These are phyloP conservation scores for Rhodomyrtus psidioides DNA, from an alignment of 441 rosid genomes.

Conservation along the genomic window DNA sequence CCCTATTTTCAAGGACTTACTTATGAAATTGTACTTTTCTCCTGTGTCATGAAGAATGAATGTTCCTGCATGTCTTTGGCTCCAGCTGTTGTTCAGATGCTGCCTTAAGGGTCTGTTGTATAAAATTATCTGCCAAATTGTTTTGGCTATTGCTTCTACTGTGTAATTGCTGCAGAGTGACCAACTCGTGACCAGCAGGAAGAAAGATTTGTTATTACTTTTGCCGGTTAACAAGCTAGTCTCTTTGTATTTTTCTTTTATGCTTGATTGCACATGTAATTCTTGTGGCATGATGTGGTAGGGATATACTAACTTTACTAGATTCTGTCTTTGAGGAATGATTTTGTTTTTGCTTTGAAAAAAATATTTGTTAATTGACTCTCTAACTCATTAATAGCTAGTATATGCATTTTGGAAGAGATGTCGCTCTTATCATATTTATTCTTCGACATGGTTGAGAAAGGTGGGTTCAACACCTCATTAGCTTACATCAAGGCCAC, in stretches of 20 bases:
- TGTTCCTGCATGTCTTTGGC: background rate
- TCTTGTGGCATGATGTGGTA: background rate
- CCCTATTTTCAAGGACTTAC: background rate
- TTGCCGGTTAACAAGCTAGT: background rate
- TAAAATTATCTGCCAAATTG: background rate
- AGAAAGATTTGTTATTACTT: background rate
- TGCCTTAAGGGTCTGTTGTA: background rate
- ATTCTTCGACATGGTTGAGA: background rate
- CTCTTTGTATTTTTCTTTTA: background rate
- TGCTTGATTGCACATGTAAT: background rate
- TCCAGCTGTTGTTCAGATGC: background rate
- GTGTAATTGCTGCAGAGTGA: background rate
- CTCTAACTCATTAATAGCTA: background rate
- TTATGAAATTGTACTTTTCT: background rate
- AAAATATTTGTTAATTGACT: background rate
- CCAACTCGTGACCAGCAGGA: background rate
- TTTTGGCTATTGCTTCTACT: background rate
- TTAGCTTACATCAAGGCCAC: background rate
- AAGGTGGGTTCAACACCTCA: background rate
- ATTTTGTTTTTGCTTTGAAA: background rate
- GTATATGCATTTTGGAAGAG: background rate
- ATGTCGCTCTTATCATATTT: background rate
- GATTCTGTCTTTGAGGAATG: background rate
- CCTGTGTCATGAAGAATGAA: background rate
- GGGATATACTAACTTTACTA: background rate